Conservation (phyloP, 179 eudicot genomes). For the Silene coronaria region DNA sequence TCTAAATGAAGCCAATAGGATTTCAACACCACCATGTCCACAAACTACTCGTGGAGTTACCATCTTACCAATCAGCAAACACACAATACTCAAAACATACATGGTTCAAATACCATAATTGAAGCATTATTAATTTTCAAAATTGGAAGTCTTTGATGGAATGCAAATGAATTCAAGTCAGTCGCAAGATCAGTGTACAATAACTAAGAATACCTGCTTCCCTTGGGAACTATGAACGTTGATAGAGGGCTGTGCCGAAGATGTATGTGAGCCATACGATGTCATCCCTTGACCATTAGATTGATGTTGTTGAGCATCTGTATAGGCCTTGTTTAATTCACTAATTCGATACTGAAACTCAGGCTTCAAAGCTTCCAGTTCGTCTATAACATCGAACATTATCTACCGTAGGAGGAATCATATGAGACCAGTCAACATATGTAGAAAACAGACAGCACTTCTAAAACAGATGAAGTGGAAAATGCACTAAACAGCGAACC, state of each 20-base stretch:
- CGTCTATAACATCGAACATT: slow-evolving; percentile 38
- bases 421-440: slow-evolving; percentile 16
- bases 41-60: not conserved
- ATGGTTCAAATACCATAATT: not conserved
- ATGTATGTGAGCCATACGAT: slow-evolving; percentile 27
- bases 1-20: not conserved
- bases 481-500: slow-evolving; percentile 20
- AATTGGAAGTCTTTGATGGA: not conserved
- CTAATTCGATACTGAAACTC: slow-evolving; percentile 32
- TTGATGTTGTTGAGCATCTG: slow-evolving; percentile 21
- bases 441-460: not conserved
- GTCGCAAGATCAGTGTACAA: not conserved
- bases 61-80: not conserved
- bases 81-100: not conserved
- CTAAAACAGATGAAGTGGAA: slow-evolving; percentile 6
- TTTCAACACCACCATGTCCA: not conserved
- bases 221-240: slow-evolving; percentile 17
- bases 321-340: slow-evolving; percentile 31
- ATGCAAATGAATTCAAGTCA: not conserved
- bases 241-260: slow-evolving; percentile 23
- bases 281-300: slow-evolving; percentile 22
- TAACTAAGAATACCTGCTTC: slow-evolving; percentile 32
- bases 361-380: slow-evolving; percentile 46
- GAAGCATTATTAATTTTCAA: not conserved
- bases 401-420: slow-evolving; percentile 26